Evolutionary conservation across 257 asterid species (phyloP).

Genomic region (Prunella vulgaris): DNA sequence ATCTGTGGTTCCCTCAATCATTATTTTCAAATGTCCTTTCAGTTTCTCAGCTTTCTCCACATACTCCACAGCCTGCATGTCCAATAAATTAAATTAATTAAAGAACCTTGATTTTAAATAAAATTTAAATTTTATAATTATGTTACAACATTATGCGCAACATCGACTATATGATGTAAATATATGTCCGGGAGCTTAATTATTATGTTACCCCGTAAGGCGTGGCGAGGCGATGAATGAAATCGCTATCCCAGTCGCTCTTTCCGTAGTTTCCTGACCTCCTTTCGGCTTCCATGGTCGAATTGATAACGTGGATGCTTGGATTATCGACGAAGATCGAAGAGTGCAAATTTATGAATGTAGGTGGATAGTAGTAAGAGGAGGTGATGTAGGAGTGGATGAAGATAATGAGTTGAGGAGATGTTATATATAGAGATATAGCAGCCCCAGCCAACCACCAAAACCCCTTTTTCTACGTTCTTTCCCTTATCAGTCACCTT

Average conservation of each 20-base stretch:
- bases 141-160: no score
- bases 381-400: neutral
- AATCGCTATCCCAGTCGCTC: neutral
- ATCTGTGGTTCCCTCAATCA: slow-evolving; percentile 18
- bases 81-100: neutral
- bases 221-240: slow-evolving; percentile 31
- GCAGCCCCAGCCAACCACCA: no score
- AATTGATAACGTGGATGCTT: no score
- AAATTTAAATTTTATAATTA: no score
- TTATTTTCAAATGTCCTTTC: slow-evolving; percentile 21
- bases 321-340: neutral
- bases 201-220: slow-evolving; percentile 18
- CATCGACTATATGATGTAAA: no score
- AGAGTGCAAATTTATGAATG: neutral
- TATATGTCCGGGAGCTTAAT: no score
- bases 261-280: slow-evolving; percentile 40
- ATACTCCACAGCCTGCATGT: slow-evolving; percentile 34
- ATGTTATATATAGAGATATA: neutral
- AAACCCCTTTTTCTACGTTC: no score
- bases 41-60: slow-evolving; percentile 25
- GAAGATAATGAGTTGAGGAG: neutral
- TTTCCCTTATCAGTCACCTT: no score
- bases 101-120: no score
- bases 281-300: slow-evolving; percentile 27
- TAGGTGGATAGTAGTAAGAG: neutral